Evolutionary conservation across 2,329 filamentous ascomycete genomes (phyloP).

Genomic region (Onygena corvina): DNA sequence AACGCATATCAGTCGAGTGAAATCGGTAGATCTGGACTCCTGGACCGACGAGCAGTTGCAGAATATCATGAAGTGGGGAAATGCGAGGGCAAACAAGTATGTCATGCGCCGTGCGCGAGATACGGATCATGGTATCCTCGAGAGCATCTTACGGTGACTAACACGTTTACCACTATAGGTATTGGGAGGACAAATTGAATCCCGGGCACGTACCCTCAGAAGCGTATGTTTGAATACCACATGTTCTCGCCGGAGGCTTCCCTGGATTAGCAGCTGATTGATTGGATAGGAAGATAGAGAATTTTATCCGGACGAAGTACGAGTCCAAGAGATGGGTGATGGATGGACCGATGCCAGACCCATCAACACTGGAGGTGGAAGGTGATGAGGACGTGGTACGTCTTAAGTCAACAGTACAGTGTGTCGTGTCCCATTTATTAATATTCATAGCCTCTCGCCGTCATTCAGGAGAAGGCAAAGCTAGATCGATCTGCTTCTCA

Average conservation of each 20-base stretch:
- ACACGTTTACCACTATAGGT: conserved; percentile 37
- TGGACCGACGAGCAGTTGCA: conserved; percentile 98
- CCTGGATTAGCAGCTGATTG: conserved; percentile 7
- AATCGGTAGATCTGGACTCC: conserved; percentile 92
- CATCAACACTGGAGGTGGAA: conserved; percentile 69
- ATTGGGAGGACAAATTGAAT: conserved; percentile 94
- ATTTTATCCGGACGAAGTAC: conserved; percentile 98
- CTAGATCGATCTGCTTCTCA: conserved; percentile 49
- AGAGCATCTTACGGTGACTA: no score
- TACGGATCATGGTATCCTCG: conserved; percentile 15
- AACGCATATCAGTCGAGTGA: conserved; percentile 94
- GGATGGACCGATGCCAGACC: conserved; percentile 90
- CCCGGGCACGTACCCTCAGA: conserved; percentile 86
- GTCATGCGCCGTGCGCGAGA: conserved; percentile 18
- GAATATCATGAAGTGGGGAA: conserved; percentile 91
- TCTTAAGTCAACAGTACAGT: conserved; percentile 39
- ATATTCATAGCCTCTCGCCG: conserved; percentile 45
- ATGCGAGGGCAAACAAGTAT: conserved; percentile 85
- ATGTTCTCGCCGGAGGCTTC: neutral
- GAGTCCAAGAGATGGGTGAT: conserved; percentile 99
- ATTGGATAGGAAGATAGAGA: conserved; percentile 71
- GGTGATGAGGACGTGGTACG: conserved; percentile 70
- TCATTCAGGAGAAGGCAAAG: conserved; percentile 60
- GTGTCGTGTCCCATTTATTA: conserved; percentile 12
- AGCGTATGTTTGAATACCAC: conserved; percentile 37